Evolutionary conservation across 1,139 yeast genomes (phyloP), one percentile per base, ranked within the genome.

Genomic region (Hemisphaericaspora subhashii): DNA sequence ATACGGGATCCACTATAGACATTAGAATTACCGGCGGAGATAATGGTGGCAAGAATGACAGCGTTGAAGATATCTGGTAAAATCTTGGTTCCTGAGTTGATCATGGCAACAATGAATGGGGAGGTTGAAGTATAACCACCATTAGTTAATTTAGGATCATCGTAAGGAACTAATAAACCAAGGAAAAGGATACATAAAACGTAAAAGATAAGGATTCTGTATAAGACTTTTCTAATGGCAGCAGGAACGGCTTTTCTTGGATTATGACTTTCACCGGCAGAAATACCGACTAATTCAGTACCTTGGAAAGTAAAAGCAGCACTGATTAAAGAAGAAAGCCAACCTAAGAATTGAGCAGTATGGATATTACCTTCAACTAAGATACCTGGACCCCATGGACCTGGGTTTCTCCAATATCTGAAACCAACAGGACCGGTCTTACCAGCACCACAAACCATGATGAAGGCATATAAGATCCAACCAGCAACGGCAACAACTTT

Each of bases 361-460:
- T 74, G 69, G 28, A 65, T 60, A 47, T 72, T 63, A 25, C 51
- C 42, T 20, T 67, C 64, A 13, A 71, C 65, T 31, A 60, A 53
- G 41, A 72, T 64, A 33, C 87, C 88, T 7, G 82, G 74, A 46
- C 87, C 89, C 81, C 77, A 87, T 2, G 96, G 83, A 38, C 96
- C 96, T 3, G 96, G 96, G 55, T 89, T 68, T 62, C 90, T 80
- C 97, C 97, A 90, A 67, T 89, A 88, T 59, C 89, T 74, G 71
- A 84, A 85, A 6, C 92, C 95, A 34, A 86, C 76, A 12, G 89
- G 85, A 13, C 89, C 88, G 12, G 77, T 72, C 33, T 60, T 50
- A 40, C 85, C 83, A 10, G 83, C 87, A 49, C 94, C 94, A 56
- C 87, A 81, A 21, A 82, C 86, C 69, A 81, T 79, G 55, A 79